These are phyloP conservation scores for Aspergillus cavernicola DNA, from an alignment of 495 filamentous ascomycete species.

Conservation along the genomic window DNA sequence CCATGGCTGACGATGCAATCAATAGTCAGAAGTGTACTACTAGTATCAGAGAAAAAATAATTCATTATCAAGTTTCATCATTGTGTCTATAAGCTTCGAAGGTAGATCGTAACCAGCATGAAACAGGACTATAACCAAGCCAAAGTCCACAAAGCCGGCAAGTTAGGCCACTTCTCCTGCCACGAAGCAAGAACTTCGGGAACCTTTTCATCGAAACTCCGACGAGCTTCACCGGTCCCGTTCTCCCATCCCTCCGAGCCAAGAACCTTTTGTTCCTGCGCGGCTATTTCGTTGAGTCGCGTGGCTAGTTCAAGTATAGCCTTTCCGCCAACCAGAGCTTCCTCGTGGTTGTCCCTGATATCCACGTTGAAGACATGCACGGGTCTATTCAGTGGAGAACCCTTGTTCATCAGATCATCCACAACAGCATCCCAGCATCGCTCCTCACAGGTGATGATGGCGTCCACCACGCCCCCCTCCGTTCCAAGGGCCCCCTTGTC, in stretches of 20 bases:
- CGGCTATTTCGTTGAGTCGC: constrained; percentile 76
- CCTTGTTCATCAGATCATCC: constrained; percentile 84
- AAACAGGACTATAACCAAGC: constrained; percentile 71
- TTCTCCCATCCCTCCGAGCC: constrained; percentile 64
- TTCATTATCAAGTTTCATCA: too few species aligned
- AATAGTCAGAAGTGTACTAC: neutral
- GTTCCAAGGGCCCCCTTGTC: constrained; percentile 75
- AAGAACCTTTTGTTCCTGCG: constrained; percentile 64
- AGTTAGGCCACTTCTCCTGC: constrained; percentile 90
- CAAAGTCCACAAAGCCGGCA: constrained; percentile 91
- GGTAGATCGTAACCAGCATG: neutral
- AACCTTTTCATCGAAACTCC: constrained; percentile 86
- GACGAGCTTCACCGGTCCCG: constrained; percentile 61
- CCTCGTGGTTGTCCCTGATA: constrained; percentile 97
- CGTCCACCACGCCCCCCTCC: constrained; percentile 86
- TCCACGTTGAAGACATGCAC: constrained; percentile 98
- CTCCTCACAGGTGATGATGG: constrained; percentile 98
- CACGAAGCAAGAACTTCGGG: constrained; percentile 91
- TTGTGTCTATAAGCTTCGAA: neutral
- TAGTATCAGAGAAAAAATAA: too few species aligned
- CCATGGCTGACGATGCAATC: neutral
- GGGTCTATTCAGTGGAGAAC: constrained; percentile 76
- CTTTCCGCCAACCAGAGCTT: constrained; percentile 83
- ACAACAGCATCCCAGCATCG: constrained; percentile 98
- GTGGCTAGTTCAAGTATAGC: constrained; percentile 92